Base-by-base conservation (phyloP, 805 yeast genomes). In the Suhomyces canberraensis region DNA sequence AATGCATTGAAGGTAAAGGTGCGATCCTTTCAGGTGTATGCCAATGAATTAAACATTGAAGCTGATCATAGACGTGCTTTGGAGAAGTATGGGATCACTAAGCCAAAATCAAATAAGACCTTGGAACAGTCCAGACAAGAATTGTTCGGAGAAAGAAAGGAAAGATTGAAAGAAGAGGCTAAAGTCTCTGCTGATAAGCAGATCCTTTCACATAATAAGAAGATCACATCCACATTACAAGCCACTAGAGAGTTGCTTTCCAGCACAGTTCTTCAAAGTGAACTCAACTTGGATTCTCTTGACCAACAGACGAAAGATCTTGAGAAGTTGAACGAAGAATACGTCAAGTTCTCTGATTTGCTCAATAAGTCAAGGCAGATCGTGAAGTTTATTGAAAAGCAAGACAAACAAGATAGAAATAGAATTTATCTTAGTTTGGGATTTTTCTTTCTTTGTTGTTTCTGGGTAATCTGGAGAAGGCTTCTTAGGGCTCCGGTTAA, bases 381-480 rank as follows among this genome's bases (percentile, higher is more conserved):
- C 27, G 78, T 76, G 27, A 65, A 62, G 43, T 65, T 71, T 33
- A 75, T 76, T 28, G 78, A 76, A 42, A 73, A 70, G 45, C 73
- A 76, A 35, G 78, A 76, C 45, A 60, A 64, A 36, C 55, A 61
- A 3, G 81, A 76, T 44, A 65, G 74, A 39, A 51, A 65, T 33
- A 61, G 75, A 29, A 75, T 76, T 17, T 76, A 75, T 49, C 41
- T 69, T 36, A 64, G 78, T 18, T 40, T 74, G 4, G 73, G 69
- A 13, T 70, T 76, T 40, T 68, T 76, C 36, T 39, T 63, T 16
- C 38, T 64, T 1, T 73, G 75, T 26, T 67, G 76, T 40, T 50
- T 58, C 5, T 75, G 77, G 75, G 71, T 76, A 7, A 35, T 75
- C 1, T 76, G 76, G 72, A 58, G 70, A 39, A 58, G 81, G 45